phyloP scores from a whole-genome alignment of 2,329 filamentous ascomycete species.

The Apiospora phragmitis region DNA sequence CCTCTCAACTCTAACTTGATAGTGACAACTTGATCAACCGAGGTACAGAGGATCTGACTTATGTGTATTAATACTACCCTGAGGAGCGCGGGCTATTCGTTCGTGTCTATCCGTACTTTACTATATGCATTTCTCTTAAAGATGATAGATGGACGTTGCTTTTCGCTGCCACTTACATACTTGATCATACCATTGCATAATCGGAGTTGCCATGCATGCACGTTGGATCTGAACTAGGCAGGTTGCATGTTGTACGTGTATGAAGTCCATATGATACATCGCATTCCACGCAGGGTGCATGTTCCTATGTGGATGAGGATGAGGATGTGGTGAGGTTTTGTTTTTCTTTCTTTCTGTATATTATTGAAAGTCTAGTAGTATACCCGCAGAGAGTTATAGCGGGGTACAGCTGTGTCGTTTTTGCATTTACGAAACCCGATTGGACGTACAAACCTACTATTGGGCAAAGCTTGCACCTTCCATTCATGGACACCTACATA shows the following conservation, averaged over 20 bases:
- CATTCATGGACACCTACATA: not conserved
- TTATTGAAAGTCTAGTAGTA: not conserved
- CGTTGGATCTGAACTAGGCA: constrained; percentile 1
- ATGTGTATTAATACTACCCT: too few species aligned
- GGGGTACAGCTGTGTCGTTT: not conserved
- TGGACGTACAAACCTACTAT: not conserved
- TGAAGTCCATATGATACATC: not conserved
- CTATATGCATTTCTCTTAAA: too few species aligned
- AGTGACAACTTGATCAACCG: too few species aligned
- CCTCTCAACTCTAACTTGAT: too few species aligned
- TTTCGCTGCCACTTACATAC: not conserved
- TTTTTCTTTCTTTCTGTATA: not conserved
- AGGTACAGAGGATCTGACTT: too few species aligned
- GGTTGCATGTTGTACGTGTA: not conserved
- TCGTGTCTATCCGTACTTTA: too few species aligned
- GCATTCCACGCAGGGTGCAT: not conserved
- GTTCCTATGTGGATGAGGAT: not conserved
- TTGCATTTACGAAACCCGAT: not conserved
- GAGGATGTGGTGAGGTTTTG: not conserved
- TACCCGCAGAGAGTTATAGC: not conserved
- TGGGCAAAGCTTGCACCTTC: not conserved
- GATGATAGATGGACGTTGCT: not conserved
- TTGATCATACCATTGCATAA: not conserved
- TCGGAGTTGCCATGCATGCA: not conserved
- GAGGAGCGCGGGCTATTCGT: too few species aligned